Percentiles rank a stretch among this genome's conserved stretches.
These are phyloP conservation scores for Aspergillus ustus DNA, from an alignment of 2,329 filamentous ascomycete genomes.

Conservation along the genomic window DNA sequence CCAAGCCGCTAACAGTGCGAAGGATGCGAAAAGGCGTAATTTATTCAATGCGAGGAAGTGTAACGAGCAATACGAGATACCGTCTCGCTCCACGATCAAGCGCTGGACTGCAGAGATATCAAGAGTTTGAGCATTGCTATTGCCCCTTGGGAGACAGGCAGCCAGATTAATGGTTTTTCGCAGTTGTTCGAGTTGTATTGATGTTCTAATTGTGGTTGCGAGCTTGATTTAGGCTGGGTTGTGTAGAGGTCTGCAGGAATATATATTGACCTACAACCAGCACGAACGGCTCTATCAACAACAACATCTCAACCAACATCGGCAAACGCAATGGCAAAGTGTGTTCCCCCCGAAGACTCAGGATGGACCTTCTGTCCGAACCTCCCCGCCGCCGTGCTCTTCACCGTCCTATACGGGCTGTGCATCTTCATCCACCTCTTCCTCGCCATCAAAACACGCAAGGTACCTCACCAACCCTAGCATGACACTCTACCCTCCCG, in stretches of 20 bases:
- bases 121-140: not conserved
- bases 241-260: not conserved
- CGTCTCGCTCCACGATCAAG: not conserved
- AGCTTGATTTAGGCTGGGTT: not conserved
- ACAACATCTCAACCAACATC: not conserved
- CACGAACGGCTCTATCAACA: not conserved
- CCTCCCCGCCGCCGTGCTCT: not conserved
- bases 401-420: not conserved
- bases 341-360: not conserved
- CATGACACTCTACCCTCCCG: not conserved
- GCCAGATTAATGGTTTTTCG: not conserved
- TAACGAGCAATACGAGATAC: not conserved
- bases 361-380: conserved; percentile 3
- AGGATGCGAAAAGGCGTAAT: not conserved
- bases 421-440: conserved; percentile 1
- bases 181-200: not conserved
- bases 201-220: not conserved
- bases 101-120: not conserved
- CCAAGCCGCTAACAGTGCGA: not conserved
- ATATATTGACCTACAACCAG: not conserved
- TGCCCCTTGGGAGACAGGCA: not conserved
- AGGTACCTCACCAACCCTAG: not conserved
- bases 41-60: not conserved
- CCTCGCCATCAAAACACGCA: not conserved
- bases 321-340: not conserved